Percentiles rank a stretch among this genome's conserved stretches.
These are phyloP conservation scores for Penicilliopsis zonata DNA, from an alignment of 495 filamentous ascomycete genomes.

Conservation along the genomic window DNA sequence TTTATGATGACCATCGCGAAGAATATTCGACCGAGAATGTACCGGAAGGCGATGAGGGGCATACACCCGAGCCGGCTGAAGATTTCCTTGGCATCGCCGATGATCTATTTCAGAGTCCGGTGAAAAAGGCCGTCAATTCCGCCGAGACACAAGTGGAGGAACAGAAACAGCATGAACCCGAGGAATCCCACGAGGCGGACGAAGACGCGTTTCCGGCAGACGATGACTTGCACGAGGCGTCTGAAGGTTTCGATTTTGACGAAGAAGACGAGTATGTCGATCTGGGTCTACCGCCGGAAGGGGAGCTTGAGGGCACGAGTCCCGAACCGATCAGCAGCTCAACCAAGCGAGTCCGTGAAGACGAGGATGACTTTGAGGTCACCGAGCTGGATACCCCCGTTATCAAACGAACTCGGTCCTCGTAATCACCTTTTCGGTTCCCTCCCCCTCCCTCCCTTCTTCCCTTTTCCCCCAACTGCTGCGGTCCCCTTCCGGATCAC, in stretches of 20 bases:
- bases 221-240: constrained; percentile 23
- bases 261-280: constrained; percentile 15
- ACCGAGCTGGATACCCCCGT: constrained; percentile 14
- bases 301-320: background rate
- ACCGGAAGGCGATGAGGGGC: constrained; percentile 5
- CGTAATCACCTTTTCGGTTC: constrained; percentile 6
- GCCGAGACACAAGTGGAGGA: constrained; percentile 1
- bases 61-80: constrained; percentile 14
- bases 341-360: constrained; percentile 18
- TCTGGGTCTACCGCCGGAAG: constrained; percentile 3
- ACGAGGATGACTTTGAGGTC: constrained; percentile 18
- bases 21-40: constrained; percentile 6
- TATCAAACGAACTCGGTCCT: constrained; percentile 19
- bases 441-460: background rate
- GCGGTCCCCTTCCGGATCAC: background rate
- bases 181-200: constrained; percentile 7
- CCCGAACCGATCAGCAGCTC: constrained; percentile 3
- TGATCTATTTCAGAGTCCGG: constrained; percentile 18
- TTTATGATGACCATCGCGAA: constrained; percentile 5
- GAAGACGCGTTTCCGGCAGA: constrained; percentile 6
- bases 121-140: constrained; percentile 5
- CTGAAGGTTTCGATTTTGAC: constrained; percentile 24
- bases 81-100: constrained; percentile 20
- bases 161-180: constrained; percentile 8
- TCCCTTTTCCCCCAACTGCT: background rate